phyloP scores from a whole-genome alignment of 192 early-diverging fungal genomes.

The Radiomyces spectabilis region DNA sequence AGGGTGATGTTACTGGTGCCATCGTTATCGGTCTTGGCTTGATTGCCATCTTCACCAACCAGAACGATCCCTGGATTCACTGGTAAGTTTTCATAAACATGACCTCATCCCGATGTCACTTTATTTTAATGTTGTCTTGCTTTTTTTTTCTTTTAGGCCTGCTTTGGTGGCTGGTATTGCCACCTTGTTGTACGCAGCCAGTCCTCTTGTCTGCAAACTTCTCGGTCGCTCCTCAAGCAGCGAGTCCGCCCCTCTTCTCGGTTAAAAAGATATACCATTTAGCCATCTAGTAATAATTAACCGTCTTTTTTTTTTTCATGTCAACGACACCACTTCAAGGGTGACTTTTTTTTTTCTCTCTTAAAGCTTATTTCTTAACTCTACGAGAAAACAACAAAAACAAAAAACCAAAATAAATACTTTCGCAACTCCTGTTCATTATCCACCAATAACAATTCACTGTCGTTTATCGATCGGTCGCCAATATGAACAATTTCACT shows the following conservation, averaged over 20 bases:
- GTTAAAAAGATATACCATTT: conserved; percentile 24
- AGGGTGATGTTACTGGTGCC: conserved; percentile 58
- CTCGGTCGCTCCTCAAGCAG: conserved; percentile 20
- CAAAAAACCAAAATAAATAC: too few species aligned
- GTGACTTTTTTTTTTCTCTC: background rate
- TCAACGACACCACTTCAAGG: background rate
- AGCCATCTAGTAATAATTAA: background rate
- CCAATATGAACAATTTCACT: too few species aligned
- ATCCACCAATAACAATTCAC: too few species aligned
- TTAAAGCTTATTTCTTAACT: background rate
- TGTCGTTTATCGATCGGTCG: too few species aligned
- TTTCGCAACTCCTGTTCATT: too few species aligned
- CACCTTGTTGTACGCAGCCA: conserved; percentile 33
- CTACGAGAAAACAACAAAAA: too few species aligned
- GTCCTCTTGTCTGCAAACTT: conserved; percentile 29
- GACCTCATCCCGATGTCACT: too few species aligned
- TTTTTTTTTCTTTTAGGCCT: too few species aligned
- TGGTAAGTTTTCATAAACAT: too few species aligned
- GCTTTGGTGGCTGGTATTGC: conserved; percentile 37
- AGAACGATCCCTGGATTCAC: conserved; percentile 34
- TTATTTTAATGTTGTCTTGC: too few species aligned
- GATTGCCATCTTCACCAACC: conserved; percentile 39
- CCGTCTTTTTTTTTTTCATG: background rate
- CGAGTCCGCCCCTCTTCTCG: conserved; percentile 44
- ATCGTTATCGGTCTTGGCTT: conserved; percentile 53